These are phyloP conservation scores for Desmodesmus armatus DNA, from an alignment of 139 green algal species.

Conservation along the genomic window DNA sequence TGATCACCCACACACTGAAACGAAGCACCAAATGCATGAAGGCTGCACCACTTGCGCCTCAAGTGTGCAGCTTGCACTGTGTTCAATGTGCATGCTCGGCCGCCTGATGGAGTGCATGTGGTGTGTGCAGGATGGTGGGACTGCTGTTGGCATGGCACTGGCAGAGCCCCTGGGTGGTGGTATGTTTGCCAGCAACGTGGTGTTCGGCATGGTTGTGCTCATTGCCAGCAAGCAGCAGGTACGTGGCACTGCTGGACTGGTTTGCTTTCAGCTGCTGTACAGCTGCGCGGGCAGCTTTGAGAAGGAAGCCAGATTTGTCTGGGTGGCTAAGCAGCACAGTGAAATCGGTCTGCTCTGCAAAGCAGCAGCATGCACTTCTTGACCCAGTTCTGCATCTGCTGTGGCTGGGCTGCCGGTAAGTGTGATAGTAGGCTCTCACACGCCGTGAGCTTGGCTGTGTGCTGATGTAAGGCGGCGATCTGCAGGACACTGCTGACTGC, in stretches of 20 bases:
- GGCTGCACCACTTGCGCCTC: not conserved
- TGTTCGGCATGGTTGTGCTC: constrained; percentile 62
- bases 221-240: not conserved
- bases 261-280: not conserved
- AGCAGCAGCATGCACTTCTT: not conserved
- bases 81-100: not conserved
- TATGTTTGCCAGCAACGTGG: constrained; percentile 69
- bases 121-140: not conserved
- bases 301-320: too few species aligned
- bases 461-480: not conserved
- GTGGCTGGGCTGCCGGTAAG: not conserved
- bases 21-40: too few species aligned
- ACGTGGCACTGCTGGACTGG: not conserved
- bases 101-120: not conserved
- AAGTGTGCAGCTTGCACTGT: not conserved
- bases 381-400: not conserved
- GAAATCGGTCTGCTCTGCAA: too few species aligned
- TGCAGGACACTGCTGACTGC: not conserved
- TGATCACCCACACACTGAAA: not conserved
- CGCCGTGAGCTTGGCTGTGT: not conserved
- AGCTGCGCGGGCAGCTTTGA: not conserved
- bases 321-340: too few species aligned
- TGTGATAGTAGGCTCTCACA: not conserved
- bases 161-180: constrained; percentile 70
- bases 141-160: constrained; percentile 61